Base-by-base conservation (phyloP, 1,284 basidiomycete genomes). In the Agroathelia rolfsii region DNA sequence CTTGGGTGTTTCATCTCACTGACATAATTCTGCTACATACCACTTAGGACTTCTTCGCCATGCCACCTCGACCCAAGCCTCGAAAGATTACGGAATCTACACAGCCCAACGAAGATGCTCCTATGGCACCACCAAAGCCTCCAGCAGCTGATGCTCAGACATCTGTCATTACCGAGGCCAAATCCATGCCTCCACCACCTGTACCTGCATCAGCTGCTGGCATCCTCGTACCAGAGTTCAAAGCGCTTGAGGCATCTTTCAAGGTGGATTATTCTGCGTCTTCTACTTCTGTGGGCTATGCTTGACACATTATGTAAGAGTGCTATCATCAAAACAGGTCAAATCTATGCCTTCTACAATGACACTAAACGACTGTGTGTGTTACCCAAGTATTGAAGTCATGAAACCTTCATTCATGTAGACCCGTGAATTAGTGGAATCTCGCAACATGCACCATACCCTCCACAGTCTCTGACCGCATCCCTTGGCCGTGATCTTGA, bases 401-500 rank as follows among this genome's bases (percentile, higher is more conserved):
- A 22, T 15, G 16, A 27, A 27, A 11, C 34, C 9, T 13, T 13
- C 11, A 37, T 32, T 23, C n/a, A 23, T 15, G n/a, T n/a, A n/a
- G n/a, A n/a, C n/a, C n/a, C n/a, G n/a, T n/a, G n/a, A n/a, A n/a
- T n/a, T 42, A 79, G 74, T 37, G 68, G 62, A n/a, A 61, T 77
- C 30, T 56, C 68, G 34, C 66, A 65, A 38, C 64, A 76, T 44
- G 68, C 69, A 2, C 64, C 69, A n/a, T 53, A 65, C 34, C 80
- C 82, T 19, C 81, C 81, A 4, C 68, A 58, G 10, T 65, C 75
- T 5, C 52, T 84, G 11, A 74, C 68, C 5, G 59, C 70, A 4
- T 62, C 75, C 10, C 61, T 86, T 14, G 77, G 80, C 9, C 67
- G 69, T 22, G 80, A 83, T 46, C 56, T 84, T 2, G 79, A 82